Evolutionary conservation across 305 asterid genomes (phyloP).

Genomic region (Fraxinus floribunda): DNA sequence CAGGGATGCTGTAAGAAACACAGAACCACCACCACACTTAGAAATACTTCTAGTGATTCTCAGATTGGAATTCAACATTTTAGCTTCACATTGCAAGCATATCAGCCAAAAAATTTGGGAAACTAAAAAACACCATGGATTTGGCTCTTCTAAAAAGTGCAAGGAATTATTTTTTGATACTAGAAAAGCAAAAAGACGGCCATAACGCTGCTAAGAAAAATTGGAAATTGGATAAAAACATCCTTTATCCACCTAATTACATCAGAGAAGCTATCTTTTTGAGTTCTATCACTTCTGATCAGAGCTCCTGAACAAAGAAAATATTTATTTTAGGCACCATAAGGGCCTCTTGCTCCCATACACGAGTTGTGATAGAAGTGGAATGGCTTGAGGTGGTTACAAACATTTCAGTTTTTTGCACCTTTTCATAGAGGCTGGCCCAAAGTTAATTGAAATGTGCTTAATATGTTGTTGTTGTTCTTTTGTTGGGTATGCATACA

Average conservation of each 20-base stretch:
- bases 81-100: slow-evolving; percentile 14
- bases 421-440: not conserved
- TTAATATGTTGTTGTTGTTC: not conserved
- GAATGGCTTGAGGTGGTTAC: not conserved
- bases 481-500: not conserved
- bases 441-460: not conserved
- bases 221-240: not conserved
- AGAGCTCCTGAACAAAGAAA: not conserved
- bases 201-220: not conserved
- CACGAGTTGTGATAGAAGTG: not conserved
- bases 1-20: slow-evolving; percentile 80
- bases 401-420: not conserved
- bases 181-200: not conserved
- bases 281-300: not conserved
- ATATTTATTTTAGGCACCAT: not conserved
- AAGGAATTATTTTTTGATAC: not conserved
- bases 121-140: not conserved
- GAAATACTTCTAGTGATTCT: slow-evolving; percentile 8
- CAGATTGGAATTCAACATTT: slow-evolving; percentile 10
- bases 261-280: not conserved
- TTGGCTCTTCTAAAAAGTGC: not conserved
- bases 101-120: not conserved
- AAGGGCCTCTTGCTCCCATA: not conserved
- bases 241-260: not conserved
- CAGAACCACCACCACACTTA: slow-evolving; percentile 13